These are phyloP conservation scores for Aspergillus sp. DNA, from an alignment of 2,329 filamentous ascomycete genomes.

Conservation along the genomic window DNA sequence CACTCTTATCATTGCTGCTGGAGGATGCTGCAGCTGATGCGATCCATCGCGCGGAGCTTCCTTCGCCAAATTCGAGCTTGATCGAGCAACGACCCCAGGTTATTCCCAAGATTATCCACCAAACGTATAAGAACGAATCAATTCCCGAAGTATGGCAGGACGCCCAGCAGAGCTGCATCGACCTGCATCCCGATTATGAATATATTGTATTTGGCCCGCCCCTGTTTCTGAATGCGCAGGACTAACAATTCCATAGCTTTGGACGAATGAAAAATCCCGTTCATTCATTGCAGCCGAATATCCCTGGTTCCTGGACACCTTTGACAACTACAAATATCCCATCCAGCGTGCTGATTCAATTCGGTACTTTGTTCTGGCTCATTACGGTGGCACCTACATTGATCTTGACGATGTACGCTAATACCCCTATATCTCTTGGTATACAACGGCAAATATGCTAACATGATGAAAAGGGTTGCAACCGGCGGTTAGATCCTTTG, in stretches of 20 bases:
- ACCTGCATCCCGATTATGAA: slow-evolving; percentile 69
- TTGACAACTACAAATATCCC: slow-evolving; percentile 70
- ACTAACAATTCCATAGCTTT: slow-evolving; percentile 55
- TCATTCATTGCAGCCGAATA: slow-evolving; percentile 73
- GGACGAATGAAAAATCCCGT: slow-evolving; percentile 69
- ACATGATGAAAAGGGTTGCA: slow-evolving; percentile 55
- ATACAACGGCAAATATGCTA: slow-evolving; percentile 5
- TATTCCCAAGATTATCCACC: slow-evolving; percentile 76
- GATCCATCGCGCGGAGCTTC: slow-evolving; percentile 66
- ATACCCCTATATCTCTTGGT: not conserved
- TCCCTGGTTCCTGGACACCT: slow-evolving; percentile 74
- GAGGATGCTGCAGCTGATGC: slow-evolving; percentile 67
- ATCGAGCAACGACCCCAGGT: slow-evolving; percentile 59
- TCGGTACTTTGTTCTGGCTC: slow-evolving; percentile 73
- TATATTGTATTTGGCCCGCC: slow-evolving; percentile 59
- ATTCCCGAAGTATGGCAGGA: slow-evolving; percentile 67
- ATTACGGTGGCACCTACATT: slow-evolving; percentile 79
- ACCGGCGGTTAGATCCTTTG: slow-evolving; percentile 65
- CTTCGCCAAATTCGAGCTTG: slow-evolving; percentile 61
- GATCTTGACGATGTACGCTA: slow-evolving; percentile 68
- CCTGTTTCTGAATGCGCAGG: slow-evolving; percentile 9
- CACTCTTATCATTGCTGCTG: slow-evolving; percentile 67
- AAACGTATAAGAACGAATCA: slow-evolving; percentile 70
- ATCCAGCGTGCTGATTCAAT: slow-evolving; percentile 78
- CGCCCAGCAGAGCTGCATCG: slow-evolving; percentile 65